A percentile compares a stretch with the other conserved stretches of the same genome.
phyloP scores from a whole-genome alignment of 805 yeast genomes.

The Wickerhamiella hasegawae region DNA sequence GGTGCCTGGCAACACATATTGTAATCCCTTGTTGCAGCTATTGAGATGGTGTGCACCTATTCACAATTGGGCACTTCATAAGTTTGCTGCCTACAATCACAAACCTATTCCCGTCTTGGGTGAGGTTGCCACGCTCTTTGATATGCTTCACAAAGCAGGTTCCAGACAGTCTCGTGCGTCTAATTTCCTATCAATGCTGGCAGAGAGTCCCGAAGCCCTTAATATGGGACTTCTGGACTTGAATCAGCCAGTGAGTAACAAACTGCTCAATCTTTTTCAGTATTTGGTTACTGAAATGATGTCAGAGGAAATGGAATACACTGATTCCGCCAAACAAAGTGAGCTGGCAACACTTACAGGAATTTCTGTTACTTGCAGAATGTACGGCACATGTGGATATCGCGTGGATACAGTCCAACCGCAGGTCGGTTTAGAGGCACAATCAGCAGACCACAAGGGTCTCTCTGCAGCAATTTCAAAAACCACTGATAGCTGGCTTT shows the following conservation, averaged over 20 bases:
- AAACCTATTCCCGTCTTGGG: constrained; percentile 32
- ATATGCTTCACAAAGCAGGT: constrained; percentile 72
- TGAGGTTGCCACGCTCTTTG: constrained; percentile 78
- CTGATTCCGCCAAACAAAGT: not conserved
- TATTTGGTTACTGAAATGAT: constrained; percentile 40
- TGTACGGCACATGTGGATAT: constrained; percentile 12
- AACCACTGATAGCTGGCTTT: constrained; percentile 16
- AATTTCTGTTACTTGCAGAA: constrained; percentile 6
- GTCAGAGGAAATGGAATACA: constrained; percentile 28
- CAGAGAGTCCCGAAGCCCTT: constrained; percentile 33
- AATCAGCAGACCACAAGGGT: constrained; percentile 6
- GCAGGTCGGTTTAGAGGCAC: constrained; percentile 6
- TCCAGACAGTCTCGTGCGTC: constrained; percentile 70
- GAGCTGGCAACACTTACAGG: constrained; percentile 8
- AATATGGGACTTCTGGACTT: constrained; percentile 34
- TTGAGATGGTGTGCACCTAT: constrained; percentile 63
- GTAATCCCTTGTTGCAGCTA: constrained; percentile 65
- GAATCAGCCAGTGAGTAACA: constrained; percentile 8
- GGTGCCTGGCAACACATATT: constrained; percentile 49
- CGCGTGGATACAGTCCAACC: constrained; percentile 3
- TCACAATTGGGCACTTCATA: constrained; percentile 44
- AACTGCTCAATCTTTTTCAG: constrained; percentile 37
- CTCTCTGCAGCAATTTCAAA: constrained; percentile 12
- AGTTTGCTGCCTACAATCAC: constrained; percentile 31
- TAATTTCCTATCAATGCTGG: constrained; percentile 49